These are phyloP conservation scores for Tolypocladium amazonense DNA, from an alignment of 2,329 filamentous ascomycete genomes.

Conservation along the genomic window DNA sequence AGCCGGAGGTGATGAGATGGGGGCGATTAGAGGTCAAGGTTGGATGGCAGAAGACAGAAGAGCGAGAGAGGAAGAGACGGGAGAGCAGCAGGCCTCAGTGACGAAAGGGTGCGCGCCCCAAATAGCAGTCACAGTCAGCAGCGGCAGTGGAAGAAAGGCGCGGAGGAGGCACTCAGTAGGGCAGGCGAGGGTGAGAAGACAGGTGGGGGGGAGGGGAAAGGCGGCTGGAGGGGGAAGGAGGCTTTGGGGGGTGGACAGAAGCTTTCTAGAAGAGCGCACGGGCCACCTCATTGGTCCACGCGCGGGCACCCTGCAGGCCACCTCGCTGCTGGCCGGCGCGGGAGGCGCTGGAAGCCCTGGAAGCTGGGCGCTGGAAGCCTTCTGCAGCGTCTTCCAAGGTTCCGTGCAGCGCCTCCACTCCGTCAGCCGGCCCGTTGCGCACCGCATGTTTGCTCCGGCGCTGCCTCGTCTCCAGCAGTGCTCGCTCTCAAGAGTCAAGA, in stretches of 20 bases:
- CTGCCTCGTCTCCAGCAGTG: neutral
- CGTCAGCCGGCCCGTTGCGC: neutral
- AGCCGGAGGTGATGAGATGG: neutral
- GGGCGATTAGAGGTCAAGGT: neutral
- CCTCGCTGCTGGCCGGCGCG: neutral
- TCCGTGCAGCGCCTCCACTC: neutral
- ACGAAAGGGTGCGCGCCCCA: neutral
- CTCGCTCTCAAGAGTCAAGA: no score
- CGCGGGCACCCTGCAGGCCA: neutral
- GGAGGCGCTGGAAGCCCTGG: neutral
- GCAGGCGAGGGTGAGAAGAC: neutral
- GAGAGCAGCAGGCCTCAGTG: neutral
- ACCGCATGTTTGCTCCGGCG: neutral
- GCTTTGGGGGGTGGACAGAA: slow-evolving; percentile 7
- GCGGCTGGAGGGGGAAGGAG: neutral
- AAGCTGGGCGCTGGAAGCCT: neutral
- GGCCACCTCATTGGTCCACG: slow-evolving; percentile 3
- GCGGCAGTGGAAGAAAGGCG: neutral
- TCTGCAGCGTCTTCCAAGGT: neutral
- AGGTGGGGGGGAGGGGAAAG: neutral
- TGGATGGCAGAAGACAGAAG: neutral
- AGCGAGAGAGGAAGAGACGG: neutral
- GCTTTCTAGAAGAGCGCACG: slow-evolving; percentile 17
- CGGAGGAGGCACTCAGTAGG: neutral
- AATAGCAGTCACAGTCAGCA: neutral